These are phyloP conservation scores for Phialocephala sp. DNA, from an alignment of 2,329 filamentous ascomycete species.

Conservation along the genomic window DNA sequence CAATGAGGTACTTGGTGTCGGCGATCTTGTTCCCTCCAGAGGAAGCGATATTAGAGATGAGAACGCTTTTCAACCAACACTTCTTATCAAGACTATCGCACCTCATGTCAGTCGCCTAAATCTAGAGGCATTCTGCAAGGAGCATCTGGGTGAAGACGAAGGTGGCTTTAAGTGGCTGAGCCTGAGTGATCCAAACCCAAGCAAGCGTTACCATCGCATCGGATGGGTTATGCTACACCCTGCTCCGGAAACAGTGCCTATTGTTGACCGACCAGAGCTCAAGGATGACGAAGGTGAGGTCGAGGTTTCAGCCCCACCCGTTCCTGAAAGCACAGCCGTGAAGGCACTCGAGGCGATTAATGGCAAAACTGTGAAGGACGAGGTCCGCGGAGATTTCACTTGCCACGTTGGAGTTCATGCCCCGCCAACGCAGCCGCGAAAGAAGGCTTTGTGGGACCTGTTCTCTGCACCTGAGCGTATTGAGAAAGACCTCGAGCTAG, in stretches of 20 bases:
- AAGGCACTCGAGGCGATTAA: conserved; percentile 94
- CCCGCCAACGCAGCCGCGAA: conserved; percentile 81
- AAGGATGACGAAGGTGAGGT: conserved; percentile 67
- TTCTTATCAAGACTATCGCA: conserved; percentile 97
- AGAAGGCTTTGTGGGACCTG: conserved; percentile 96
- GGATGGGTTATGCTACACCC: conserved; percentile 98
- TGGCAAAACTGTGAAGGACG: conserved; percentile 95
- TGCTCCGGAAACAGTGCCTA: conserved; percentile 67
- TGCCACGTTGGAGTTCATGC: conserved; percentile 97
- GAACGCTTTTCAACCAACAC: conserved; percentile 83
- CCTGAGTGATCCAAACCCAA: conserved; percentile 93
- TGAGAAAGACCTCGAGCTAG: conserved; percentile 85
- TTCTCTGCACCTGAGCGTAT: conserved; percentile 95
- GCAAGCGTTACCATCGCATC: conserved; percentile 96
- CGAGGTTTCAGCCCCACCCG: conserved; percentile 55
- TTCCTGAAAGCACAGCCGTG: conserved; percentile 69
- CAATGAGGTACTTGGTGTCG: conserved; percentile 90
- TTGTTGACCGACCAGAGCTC: conserved; percentile 74
- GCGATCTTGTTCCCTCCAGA: conserved; percentile 83
- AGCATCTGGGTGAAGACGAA: conserved; percentile 87
- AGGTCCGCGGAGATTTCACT: conserved; percentile 92
- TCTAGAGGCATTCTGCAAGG: conserved; percentile 91
- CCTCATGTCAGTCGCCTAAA: conserved; percentile 94
- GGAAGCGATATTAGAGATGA: conserved; percentile 91
- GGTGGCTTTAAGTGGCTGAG: conserved; percentile 96